A percentile compares a stretch with the other conserved stretches of the same genome.
Evolutionary conservation across 2,329 filamentous ascomycete genomes (phyloP).

Genomic region (Calonectria pauciramosa): DNA sequence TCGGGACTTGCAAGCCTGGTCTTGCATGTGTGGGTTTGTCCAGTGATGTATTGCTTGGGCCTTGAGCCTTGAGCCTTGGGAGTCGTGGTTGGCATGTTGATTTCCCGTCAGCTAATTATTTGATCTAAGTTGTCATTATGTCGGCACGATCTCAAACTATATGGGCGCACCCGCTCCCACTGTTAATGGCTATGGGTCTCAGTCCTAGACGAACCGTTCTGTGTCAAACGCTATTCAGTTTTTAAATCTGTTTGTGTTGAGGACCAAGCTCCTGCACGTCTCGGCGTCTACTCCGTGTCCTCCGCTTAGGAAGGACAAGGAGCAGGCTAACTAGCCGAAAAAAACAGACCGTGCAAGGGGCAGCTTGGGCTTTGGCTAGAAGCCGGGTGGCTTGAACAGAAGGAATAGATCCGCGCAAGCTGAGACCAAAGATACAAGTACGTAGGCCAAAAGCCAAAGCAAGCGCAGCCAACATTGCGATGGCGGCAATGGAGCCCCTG

Average conservation of each 20-base stretch:
- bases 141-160: slow-evolving; percentile 1
- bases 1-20: neutral
- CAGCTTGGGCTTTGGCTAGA: slow-evolving; percentile 17
- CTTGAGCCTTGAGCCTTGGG: neutral
- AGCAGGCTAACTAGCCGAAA: slow-evolving; percentile 6
- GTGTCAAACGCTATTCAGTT: slow-evolving; percentile 4
- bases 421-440: slow-evolving; percentile 5
- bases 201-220: slow-evolving; percentile 25
- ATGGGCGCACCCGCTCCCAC: neutral
- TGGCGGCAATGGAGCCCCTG: neutral
- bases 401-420: neutral
- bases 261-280: slow-evolving; percentile 9
- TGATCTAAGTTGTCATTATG: neutral
- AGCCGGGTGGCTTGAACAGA: slow-evolving; percentile 19
- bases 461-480: neutral
- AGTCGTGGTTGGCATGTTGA: neutral
- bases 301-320: slow-evolving; percentile 9
- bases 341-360: slow-evolving; percentile 5
- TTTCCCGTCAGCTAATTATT: neutral
- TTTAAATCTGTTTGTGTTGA: slow-evolving; percentile 11
- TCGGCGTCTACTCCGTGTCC: slow-evolving; percentile 19
- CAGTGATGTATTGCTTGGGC: neutral
- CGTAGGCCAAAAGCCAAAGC: neutral
- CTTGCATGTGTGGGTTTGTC: slow-evolving; percentile 4
- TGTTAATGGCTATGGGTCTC: neutral